Percentiles rank a stretch among this genome's conserved stretches.
Evolutionary conservation across 805 yeast species (phyloP).

Genomic region (Phaffomyces thermotolerans): DNA sequence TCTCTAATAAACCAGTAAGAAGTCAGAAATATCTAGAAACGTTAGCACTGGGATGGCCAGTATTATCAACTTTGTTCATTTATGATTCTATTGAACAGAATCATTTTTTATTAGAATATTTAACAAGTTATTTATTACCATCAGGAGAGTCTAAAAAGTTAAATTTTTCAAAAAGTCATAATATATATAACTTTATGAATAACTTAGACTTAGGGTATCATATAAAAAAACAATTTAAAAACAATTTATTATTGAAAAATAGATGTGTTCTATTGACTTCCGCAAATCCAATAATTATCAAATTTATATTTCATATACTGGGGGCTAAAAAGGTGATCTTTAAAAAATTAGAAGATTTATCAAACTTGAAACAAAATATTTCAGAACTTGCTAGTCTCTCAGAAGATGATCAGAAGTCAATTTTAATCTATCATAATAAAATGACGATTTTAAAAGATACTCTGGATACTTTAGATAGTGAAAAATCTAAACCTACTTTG

Average conservation of each 20-base stretch:
- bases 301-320: conserved; percentile 38
- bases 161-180: conserved; percentile 38
- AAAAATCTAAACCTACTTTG: neutral
- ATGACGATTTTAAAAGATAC: neutral
- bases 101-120: conserved; percentile 24
- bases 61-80: conserved; percentile 52
- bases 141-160: conserved; percentile 58
- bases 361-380: conserved; percentile 1
- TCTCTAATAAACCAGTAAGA: conserved; percentile 45
- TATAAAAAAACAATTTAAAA: conserved; percentile 35
- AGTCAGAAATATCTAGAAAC: conserved; percentile 74
- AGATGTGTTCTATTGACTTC: conserved; percentile 16
- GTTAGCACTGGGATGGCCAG: conserved; percentile 82
- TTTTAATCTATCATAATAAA: too few relatives aligned
- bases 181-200: conserved; percentile 36
- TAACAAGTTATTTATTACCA: conserved; percentile 57
- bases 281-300: conserved; percentile 25
- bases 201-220: conserved; percentile 27
- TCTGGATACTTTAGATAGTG: neutral
- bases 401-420: too few relatives aligned
- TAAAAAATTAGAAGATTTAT: conserved; percentile 2
- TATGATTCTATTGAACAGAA: conserved; percentile 36
- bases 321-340: conserved; percentile 29
- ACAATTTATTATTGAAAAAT: conserved; percentile 26
- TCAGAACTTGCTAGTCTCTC: conserved; percentile 12